A percentile compares a stretch with the other conserved stretches of the same genome.
Evolutionary conservation across 805 yeast species (phyloP).

Genomic region (Nakazawaea anatomiae): DNA sequence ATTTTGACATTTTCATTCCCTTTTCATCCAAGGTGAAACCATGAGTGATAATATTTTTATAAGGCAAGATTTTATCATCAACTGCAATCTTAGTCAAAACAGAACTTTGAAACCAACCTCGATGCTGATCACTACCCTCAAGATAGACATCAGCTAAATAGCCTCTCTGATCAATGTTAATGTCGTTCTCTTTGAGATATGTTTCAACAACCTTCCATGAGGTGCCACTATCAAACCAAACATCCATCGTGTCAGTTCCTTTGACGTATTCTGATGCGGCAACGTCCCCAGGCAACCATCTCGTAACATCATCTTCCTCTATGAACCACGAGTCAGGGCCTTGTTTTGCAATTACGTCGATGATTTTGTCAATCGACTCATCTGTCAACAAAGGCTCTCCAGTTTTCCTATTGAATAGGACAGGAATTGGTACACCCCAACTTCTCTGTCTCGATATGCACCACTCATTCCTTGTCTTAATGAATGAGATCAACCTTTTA

Average conservation of each 20-base stretch:
- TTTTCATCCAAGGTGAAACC: slow-evolving; percentile 88
- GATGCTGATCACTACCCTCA: slow-evolving; percentile 97
- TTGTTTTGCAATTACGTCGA: slow-evolving; percentile 42
- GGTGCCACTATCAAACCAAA: slow-evolving; percentile 97
- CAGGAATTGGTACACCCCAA: slow-evolving; percentile 99
- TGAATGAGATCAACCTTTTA: slow-evolving; percentile 66
- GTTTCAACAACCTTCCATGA: slow-evolving; percentile 67
- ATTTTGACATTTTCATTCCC: slow-evolving; percentile 90
- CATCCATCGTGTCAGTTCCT: slow-evolving; percentile 94
- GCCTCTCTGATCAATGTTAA: slow-evolving; percentile 28
- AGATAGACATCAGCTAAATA: slow-evolving; percentile 75
- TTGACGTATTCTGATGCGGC: slow-evolving; percentile 43
- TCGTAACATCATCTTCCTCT: slow-evolving; percentile 38
- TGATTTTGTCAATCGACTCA: slow-evolving; percentile 51
- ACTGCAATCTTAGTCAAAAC: slow-evolving; percentile 68
- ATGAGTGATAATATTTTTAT: slow-evolving; percentile 74
- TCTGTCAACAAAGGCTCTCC: slow-evolving; percentile 60
- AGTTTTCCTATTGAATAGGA: slow-evolving; percentile 54
- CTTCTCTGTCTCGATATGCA: slow-evolving; percentile 93
- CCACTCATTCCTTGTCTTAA: slow-evolving; percentile 85
- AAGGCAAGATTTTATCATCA: slow-evolving; percentile 43
- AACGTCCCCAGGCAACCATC: slow-evolving; percentile 67
- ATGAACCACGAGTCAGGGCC: slow-evolving; percentile 85
- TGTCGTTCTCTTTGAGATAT: slow-evolving; percentile 29
- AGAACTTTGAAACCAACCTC: slow-evolving; percentile 99